Percentiles rank a stretch among this genome's conserved stretches.
Evolutionary conservation across 176 grass and related monocot genomes (phyloP).

Genomic region (Alloteropsis semialata): DNA sequence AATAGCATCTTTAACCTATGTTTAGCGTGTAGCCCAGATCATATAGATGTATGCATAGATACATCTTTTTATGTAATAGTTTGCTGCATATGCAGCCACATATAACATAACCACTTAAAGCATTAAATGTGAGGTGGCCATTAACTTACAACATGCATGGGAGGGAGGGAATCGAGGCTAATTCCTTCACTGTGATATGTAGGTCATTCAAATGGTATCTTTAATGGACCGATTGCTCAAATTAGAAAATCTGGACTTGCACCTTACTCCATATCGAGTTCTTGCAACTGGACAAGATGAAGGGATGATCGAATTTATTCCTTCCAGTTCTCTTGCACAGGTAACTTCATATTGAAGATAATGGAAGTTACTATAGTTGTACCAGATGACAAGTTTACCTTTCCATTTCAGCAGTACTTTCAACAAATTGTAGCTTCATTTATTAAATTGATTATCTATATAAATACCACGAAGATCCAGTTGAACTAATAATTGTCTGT

Average conservation of each 20-base stretch:
- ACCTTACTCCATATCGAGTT: constrained; percentile 88
- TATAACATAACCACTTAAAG: too few relatives aligned
- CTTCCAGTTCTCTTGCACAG: constrained; percentile 84
- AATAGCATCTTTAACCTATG: too few relatives aligned
- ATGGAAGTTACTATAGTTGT: not conserved
- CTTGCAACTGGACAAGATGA: constrained; percentile 96
- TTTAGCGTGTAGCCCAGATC: too few relatives aligned
- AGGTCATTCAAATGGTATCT: constrained; percentile 96
- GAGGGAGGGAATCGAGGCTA: not conserved
- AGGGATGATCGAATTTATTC: constrained; percentile 94
- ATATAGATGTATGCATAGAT: too few relatives aligned
- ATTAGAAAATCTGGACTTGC: constrained; percentile 93
- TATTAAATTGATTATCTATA: too few relatives aligned
- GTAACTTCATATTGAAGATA: constrained; percentile 41
- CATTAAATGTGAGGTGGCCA: too few relatives aligned
- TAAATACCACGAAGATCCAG: too few relatives aligned
- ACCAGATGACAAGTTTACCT: not conserved
- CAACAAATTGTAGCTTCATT: too few relatives aligned
- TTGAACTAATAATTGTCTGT: not conserved
- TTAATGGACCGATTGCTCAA: constrained; percentile 97
- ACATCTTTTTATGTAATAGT: too few relatives aligned
- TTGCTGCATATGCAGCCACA: too few relatives aligned
- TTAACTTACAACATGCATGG: too few relatives aligned
- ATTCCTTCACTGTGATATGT: not conserved
- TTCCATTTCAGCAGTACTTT: too few relatives aligned